Evolutionary conservation across 306 rosid species (phyloP).

Genomic region (Prunus salicina): DNA sequence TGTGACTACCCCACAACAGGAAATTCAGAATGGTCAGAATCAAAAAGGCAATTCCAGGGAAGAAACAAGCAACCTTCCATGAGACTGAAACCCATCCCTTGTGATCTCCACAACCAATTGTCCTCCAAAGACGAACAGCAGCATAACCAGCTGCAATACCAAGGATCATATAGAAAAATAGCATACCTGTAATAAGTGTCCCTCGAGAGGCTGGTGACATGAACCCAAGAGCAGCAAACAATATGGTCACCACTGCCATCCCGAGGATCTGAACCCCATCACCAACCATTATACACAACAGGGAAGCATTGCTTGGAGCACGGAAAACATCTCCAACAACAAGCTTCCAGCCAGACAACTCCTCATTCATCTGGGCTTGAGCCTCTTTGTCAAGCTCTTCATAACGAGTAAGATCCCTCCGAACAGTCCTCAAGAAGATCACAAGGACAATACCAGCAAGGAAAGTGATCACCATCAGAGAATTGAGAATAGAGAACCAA

Average conservation of each 20-base stretch:
- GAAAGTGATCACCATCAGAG: conserved; percentile 93
- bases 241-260: conserved; percentile 93
- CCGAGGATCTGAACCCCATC: conserved; percentile 96
- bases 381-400: conserved; percentile 99
- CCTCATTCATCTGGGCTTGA: conserved; percentile 98
- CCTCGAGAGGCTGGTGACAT: conserved; percentile 99
- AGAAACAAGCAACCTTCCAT: conserved; percentile 90
- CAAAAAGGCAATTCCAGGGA: conserved; percentile 86
- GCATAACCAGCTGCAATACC: conserved; percentile 93
- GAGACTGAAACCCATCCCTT: conserved; percentile 84
- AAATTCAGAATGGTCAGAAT: conserved; percentile 82
- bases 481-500: conserved; percentile 94
- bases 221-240: conserved; percentile 97
- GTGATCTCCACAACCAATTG: conserved; percentile 65
- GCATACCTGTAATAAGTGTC: conserved; percentile 88
- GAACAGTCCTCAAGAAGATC: conserved; percentile 87
- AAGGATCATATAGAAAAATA: conserved; percentile 85
- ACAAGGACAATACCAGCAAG: conserved; percentile 95
- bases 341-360: conserved; percentile 97
- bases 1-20: conserved; percentile 92
- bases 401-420: conserved; percentile 86
- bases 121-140: conserved; percentile 92
- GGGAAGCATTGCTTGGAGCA: conserved; percentile 67
- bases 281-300: conserved; percentile 87
- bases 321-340: conserved; percentile 98